phyloP scores from a whole-genome alignment of 768 basidiomycete species.

The Podaxis sp. region DNA sequence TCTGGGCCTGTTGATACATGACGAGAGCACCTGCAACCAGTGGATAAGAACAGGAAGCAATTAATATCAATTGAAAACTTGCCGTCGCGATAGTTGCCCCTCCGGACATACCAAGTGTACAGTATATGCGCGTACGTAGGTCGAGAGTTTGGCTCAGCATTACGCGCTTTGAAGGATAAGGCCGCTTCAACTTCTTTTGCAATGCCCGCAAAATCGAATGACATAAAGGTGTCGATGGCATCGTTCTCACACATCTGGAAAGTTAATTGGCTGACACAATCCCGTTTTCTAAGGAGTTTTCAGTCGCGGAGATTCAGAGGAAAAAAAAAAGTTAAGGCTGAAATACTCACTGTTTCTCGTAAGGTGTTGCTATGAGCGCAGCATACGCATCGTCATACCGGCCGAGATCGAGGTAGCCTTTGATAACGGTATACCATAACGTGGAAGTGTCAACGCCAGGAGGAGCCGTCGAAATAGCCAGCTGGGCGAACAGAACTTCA shows the following conservation, averaged over 20 bases:
- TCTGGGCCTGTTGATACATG: conserved; percentile 91
- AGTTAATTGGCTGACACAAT: conserved; percentile 79
- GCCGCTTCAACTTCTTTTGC: conserved; percentile 86
- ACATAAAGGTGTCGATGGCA: conserved; percentile 74
- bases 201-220: conserved; percentile 83
- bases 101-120: conserved; percentile 89
- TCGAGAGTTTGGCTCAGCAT: conserved; percentile 81
- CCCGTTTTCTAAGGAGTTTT: conserved; percentile 61
- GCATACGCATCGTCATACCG: conserved; percentile 89
- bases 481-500: conserved; percentile 73
- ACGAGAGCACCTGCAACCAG: conserved; percentile 69
- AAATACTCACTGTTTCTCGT: conserved; percentile 71
- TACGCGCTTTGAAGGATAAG: conserved; percentile 89
- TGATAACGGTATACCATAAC: conserved; percentile 81
- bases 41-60: conserved; percentile 8
- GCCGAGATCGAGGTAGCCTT: conserved; percentile 70
- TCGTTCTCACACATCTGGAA: conserved; percentile 92
- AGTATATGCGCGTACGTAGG: conserved; percentile 90
- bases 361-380: conserved; percentile 70
- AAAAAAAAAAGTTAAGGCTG: conserved; percentile 10
- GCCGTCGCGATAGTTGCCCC: conserved; percentile 93
- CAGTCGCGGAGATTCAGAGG: conserved; percentile 11
- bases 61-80: conserved; percentile 29
- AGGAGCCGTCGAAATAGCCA: conserved; percentile 74
- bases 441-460: conserved; percentile 53